Base-by-base conservation (phyloP, 139 green algal species). In the Tetradesmus obliquus region DNA sequence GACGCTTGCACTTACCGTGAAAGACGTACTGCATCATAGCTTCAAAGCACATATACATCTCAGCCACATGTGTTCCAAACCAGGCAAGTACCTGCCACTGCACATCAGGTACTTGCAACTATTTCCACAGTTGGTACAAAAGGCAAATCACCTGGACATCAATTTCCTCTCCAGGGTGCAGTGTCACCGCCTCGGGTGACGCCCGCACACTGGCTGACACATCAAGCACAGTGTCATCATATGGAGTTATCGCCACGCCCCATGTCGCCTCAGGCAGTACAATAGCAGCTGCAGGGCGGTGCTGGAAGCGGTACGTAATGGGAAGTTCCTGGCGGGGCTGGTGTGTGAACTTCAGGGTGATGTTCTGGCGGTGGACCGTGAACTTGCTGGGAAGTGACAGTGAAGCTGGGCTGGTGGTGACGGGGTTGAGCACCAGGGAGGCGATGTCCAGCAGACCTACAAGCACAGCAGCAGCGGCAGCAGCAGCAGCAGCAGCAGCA, bases 341-440 rank as follows among this genome's bases (percentile, higher is more conserved):
- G 84, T 24, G 84, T 79, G 51, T 88, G 66, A 76, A 88, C 58
- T 79, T 58, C 8, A 88, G 84, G 6, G 24, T 80, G n/a, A 88
- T 54, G 69, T 79, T 79, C 10, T 79, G 58, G 12, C 32, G 10
- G 58, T 88, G 58, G 58, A 79, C 80, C 3, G 57, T 79, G 32
- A 88, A 88, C 58, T 79, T 80, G 84, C 84, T 88, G 58, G 84
- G 84, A 57, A 88, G 84, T 51, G 84, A 80, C 10, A 88, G 20
- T 19, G 58, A 45, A 7, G 84, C 9, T 15, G 84, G 84, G 9
- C 24, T 88, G 51, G 60, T 79, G 53, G 71, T 57, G 54, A 88
- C 84, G 24, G 84, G 84, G 58, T 88, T 88, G 69, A 72, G 54
- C 53, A 88, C 84, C 20, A 88, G 71, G 32, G 58, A 53, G n/a